Conservation (phyloP, 108 stramenopile species). For the Fragilariopsis cylindrus region DNA sequence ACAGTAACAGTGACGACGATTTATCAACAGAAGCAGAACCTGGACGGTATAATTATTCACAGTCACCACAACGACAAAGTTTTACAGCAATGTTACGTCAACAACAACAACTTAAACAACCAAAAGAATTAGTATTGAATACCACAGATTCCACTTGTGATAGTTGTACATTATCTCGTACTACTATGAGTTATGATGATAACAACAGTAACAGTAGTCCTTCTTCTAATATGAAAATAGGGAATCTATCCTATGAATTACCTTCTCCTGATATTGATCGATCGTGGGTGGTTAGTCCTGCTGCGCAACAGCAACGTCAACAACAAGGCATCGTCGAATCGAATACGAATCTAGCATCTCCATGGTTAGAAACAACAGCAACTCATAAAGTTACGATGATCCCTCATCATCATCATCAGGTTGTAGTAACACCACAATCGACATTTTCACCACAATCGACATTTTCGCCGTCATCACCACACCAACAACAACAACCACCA, state of each 20-base stretch:
- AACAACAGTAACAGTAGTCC: too few relatives aligned
- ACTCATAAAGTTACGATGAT: background rate
- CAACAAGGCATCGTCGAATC: background rate
- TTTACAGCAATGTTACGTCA: background rate
- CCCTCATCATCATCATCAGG: background rate
- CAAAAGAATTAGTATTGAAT: constrained; percentile 5
- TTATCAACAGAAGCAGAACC: constrained; percentile 10
- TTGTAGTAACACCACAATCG: background rate
- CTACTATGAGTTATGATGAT: background rate
- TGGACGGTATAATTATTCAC: too few relatives aligned
- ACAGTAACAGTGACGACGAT: background rate
- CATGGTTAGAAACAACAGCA: too few relatives aligned
- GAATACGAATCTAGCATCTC: background rate
- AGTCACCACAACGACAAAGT: background rate
- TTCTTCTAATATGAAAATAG: too few relatives aligned
- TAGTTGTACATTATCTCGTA: constrained; percentile 1
- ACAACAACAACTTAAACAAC: constrained; percentile 5
- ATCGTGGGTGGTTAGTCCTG: too few relatives aligned
- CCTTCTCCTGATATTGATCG: too few relatives aligned
- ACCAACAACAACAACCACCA: background rate
- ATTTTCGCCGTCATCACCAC: background rate
- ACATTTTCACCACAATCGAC: background rate
- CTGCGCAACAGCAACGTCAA: background rate
- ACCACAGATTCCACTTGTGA: constrained; percentile 8
- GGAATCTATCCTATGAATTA: too few relatives aligned